A percentile compares a stretch with the other conserved stretches of the same genome.
Conservation (phyloP, 805 yeast genomes). For the Candida gorgasii region DNA sequence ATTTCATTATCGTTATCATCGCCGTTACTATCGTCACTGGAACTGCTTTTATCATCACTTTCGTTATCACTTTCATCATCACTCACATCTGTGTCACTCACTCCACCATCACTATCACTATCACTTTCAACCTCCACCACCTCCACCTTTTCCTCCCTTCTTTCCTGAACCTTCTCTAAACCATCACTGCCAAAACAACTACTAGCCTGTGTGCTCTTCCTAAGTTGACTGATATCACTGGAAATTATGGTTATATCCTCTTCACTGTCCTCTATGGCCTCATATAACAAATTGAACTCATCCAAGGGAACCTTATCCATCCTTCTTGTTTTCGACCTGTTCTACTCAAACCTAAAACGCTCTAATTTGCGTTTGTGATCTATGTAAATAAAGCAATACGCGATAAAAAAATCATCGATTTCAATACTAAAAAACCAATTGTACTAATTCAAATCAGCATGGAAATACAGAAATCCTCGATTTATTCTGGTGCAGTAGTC, state of each 20-base stretch:
- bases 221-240: constrained; percentile 7
- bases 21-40: no score
- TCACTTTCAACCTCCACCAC: not conserved
- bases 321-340: not conserved
- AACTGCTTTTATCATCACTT: no score
- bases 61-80: no score
- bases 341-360: no score
- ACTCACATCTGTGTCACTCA: no score
- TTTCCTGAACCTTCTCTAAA: not conserved
- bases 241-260: constrained; percentile 13
- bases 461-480: constrained; percentile 1
- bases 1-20: no score
- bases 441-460: constrained; percentile 4
- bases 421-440: constrained; percentile 3
- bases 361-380: not conserved
- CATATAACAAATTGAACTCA: constrained; percentile 13
- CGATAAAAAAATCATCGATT: not conserved
- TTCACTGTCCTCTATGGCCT: constrained; percentile 13
- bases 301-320: constrained; percentile 14
- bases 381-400: not conserved
- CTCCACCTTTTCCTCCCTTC: not conserved
- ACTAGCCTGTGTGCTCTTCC: not conserved
- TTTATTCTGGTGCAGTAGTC: constrained; percentile 1
- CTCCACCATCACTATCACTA: no score
- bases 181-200: not conserved